Conservation (phyloP, 257 asterid species). For the Cruciata laevipes region DNA sequence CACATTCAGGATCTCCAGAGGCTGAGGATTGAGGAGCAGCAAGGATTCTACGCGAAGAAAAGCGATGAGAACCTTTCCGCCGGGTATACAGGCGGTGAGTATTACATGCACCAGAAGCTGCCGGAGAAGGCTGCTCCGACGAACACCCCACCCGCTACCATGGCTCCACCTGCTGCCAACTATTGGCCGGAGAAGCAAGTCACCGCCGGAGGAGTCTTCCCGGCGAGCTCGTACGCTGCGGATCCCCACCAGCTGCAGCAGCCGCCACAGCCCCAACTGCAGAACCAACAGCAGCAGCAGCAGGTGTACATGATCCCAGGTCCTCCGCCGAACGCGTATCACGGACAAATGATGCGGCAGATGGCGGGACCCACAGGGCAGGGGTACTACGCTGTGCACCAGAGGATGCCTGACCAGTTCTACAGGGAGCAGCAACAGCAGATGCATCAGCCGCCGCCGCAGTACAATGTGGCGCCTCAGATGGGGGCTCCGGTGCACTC, state of each 20-base stretch:
- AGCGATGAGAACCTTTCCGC: slow-evolving; percentile 46
- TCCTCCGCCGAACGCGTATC: slow-evolving; percentile 47
- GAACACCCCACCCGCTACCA: slow-evolving; percentile 31
- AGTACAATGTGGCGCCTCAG: slow-evolving; percentile 14
- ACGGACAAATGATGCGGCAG: slow-evolving; percentile 55
- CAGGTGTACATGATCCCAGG: slow-evolving; percentile 64
- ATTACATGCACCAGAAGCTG: slow-evolving; percentile 32
- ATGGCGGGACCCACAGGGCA: slow-evolving; percentile 47
- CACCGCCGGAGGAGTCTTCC: slow-evolving; percentile 52
- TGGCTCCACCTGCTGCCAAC: slow-evolving; percentile 22
- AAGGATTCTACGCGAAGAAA: slow-evolving; percentile 36
- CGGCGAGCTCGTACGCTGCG: slow-evolving; percentile 29
- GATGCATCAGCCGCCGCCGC: slow-evolving; percentile 19
- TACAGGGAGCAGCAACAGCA: slow-evolving; percentile 50
- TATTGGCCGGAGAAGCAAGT: slow-evolving; percentile 66
- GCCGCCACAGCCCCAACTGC: background rate
- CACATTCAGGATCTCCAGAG: slow-evolving; percentile 91
- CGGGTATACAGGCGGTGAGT: slow-evolving; percentile 53
- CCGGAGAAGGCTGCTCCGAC: slow-evolving; percentile 46
- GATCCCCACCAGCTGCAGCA: slow-evolving; percentile 25
- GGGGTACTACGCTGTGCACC: slow-evolving; percentile 62
- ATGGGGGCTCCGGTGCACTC: slow-evolving; percentile 23
- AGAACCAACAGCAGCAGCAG: slow-evolving; percentile 1
- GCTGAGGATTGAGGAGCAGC: slow-evolving; percentile 56
- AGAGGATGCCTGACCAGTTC: slow-evolving; percentile 45